Evolutionary conservation across 441 rosid genomes (phyloP).

Genomic region (Raphanus hybrid): DNA sequence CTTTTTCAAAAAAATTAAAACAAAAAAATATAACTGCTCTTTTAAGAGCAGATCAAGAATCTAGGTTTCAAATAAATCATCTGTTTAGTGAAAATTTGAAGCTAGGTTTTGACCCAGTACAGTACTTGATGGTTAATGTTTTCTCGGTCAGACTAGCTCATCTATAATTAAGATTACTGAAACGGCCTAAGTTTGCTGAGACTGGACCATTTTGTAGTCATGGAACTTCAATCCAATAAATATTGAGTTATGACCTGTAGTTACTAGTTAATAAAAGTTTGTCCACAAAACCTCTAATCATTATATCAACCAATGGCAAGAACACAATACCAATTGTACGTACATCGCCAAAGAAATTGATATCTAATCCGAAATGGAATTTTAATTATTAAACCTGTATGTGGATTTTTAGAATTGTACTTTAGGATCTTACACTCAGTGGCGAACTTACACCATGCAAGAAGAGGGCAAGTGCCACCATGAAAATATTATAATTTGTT

Average conservation of each 20-base stretch:
- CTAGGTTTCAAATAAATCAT: background rate
- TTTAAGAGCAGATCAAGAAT: no score
- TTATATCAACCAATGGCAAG: background rate
- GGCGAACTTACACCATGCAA: no score
- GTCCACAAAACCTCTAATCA: background rate
- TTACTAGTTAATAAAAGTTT: background rate
- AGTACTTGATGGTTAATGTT: background rate
- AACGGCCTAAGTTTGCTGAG: background rate
- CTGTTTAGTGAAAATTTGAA: background rate
- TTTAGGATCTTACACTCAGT: background rate
- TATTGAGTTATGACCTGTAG: background rate
- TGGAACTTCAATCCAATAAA: background rate
- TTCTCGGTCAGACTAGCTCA: background rate
- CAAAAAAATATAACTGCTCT: no score
- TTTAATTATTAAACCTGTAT: background rate
- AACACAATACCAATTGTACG: background rate
- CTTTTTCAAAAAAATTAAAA: no score
- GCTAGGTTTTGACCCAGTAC: background rate
- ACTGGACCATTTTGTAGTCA: background rate
- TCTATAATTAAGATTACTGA: background rate
- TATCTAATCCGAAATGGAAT: background rate
- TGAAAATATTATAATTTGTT: no score
- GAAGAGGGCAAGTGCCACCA: no score
- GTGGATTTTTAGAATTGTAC: background rate
- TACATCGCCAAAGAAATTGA: background rate